Base-by-base conservation (phyloP, 495 filamentous ascomycete genomes). In the Aspergillus nidulans region DNA sequence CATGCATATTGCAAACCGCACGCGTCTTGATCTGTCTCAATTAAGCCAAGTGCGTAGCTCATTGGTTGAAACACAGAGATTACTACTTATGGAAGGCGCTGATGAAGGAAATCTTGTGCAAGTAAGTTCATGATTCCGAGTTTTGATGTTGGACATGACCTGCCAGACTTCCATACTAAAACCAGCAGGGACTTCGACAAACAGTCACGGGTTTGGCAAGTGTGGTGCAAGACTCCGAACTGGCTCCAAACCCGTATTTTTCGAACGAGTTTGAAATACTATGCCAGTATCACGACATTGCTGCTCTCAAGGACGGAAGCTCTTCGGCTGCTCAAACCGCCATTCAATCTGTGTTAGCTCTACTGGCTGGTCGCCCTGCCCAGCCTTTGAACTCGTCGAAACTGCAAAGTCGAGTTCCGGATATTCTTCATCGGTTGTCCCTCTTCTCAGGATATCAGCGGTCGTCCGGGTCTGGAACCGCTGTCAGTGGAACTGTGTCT, bases 201-300 rank as follows among this genome's bases (percentile, higher is more conserved):
- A 83, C 85, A 32, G 83, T 90, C 20, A 55, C 69, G 6, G 70
- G 79, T 23, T 71, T 90, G 47, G 77, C 82, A 48, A 70, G 66
- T 15, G 67, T 61, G 30, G 66, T 73, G 16, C 66, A 71, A 55
- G 63, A 65, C 21, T 68, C 66, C 16, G 74, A 74, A 25, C 65
- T 54, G 55, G 69, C 30, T 53, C 78, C 62, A 61, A 47, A 64
- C 49, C 60, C 77, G 49, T 69, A 77, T 60, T 86, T 92, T 56
- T 70, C 77, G 10, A 58, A 69, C 9, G 77, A 85, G 52, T 91
- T 91, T 57, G 86, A 90, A 63, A 71, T 76, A 3, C 61, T 91
- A 34, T 78, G 85, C 62, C 83, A 90, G 63, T 84, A 82, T 53
- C 69, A 79, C n/a, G 73, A 80, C 52, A 62, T 80, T 8, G 63